phyloP scores from a whole-genome alignment of 2,329 filamentous ascomycete species.

The Colletotrichum lentis region DNA sequence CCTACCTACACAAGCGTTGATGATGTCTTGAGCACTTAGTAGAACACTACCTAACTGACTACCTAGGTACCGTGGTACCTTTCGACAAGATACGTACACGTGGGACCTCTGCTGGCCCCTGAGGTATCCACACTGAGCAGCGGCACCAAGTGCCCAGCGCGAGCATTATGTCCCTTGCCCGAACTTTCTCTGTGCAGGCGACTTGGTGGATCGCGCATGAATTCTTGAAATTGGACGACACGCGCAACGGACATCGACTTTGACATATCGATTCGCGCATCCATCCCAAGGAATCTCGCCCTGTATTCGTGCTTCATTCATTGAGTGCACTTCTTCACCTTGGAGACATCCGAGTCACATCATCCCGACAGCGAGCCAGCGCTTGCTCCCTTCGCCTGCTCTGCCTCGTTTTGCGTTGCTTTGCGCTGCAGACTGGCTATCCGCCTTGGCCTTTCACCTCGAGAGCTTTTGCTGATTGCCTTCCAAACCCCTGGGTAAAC shows the following conservation, averaged over 20 bases:
- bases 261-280: conserved; percentile 14
- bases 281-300: conserved; percentile 11
- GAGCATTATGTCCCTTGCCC: conserved; percentile 30
- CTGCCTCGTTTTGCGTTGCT: conserved; percentile 16
- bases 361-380: conserved; percentile 6
- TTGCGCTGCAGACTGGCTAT: conserved; percentile 12
- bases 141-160: conserved; percentile 1
- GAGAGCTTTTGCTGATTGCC: conserved; percentile 5
- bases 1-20: too few relatives aligned
- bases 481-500: background rate
- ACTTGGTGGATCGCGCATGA: conserved; percentile 38
- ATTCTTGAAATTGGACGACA: conserved; percentile 40
- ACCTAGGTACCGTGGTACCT: background rate
- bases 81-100: conserved; percentile 3
- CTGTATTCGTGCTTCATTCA: conserved; percentile 1
- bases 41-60: too few relatives aligned
- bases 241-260: conserved; percentile 22
- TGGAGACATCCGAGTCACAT: conserved; percentile 1
- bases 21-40: background rate
- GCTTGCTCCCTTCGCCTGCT: conserved; percentile 23
- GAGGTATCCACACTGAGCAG: background rate
- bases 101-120: background rate
- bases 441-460: conserved; percentile 4
- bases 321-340: background rate
- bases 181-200: conserved; percentile 23